phyloP scores from a whole-genome alignment of 1,139 yeast species.

The Sugiyamaella grinbergsii region DNA sequence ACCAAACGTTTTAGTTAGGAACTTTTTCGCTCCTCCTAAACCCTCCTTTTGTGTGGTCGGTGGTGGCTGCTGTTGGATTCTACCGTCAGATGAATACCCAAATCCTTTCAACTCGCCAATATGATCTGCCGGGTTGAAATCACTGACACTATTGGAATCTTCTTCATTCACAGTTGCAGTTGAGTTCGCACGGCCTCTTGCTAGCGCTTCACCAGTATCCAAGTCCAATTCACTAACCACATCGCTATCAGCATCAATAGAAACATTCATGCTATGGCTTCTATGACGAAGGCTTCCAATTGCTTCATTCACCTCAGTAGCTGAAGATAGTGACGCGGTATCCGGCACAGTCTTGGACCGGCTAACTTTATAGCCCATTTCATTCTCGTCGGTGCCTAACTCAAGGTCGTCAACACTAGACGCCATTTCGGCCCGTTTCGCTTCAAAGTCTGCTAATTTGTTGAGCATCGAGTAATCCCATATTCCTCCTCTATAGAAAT shows the following conservation, averaged over 20 bases:
- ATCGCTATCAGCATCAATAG: constrained; percentile 14
- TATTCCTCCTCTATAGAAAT: constrained; percentile 85
- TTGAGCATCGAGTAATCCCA: constrained; percentile 56
- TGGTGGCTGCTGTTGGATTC: background rate
- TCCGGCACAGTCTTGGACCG: constrained; percentile 10
- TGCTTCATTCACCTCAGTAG: constrained; percentile 20
- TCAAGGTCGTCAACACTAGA: constrained; percentile 5
- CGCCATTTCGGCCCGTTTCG: constrained; percentile 6
- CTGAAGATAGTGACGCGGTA: constrained; percentile 15
- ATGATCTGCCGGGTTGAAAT: constrained; percentile 24
- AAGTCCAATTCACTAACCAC: constrained; percentile 17
- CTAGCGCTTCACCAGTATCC: constrained; percentile 8
- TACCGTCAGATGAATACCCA: constrained; percentile 20
- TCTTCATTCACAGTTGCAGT: background rate
- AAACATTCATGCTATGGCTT: background rate
- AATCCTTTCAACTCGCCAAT: constrained; percentile 30
- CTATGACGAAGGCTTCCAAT: constrained; percentile 21
- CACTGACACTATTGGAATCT: no score
- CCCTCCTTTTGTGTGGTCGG: background rate
- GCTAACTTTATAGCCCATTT: background rate
- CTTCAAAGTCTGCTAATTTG: constrained; percentile 2
- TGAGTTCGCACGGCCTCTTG: background rate
- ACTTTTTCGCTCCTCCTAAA: constrained; percentile 4
- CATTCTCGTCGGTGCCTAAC: background rate
- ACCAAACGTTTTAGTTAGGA: constrained; percentile 35